These are phyloP conservation scores for Lotus japonicus DNA, from an alignment of 306 rosid species.

Conservation along the genomic window DNA sequence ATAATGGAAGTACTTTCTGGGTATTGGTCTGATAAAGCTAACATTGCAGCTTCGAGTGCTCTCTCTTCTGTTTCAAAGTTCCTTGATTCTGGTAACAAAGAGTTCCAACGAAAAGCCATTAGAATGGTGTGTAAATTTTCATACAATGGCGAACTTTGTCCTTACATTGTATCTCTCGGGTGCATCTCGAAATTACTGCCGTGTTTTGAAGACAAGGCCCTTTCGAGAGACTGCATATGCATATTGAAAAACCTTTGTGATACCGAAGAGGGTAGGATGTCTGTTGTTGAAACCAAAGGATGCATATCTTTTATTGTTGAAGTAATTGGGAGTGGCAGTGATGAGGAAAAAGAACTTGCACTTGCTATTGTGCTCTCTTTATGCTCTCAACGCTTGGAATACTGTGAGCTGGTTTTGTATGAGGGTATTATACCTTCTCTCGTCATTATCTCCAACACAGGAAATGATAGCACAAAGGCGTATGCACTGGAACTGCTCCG, in stretches of 20 bases:
- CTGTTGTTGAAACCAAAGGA: constrained; percentile 53
- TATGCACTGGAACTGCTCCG: constrained; percentile 62
- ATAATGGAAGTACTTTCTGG: constrained; percentile 53
- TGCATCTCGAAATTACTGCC: constrained; percentile 67
- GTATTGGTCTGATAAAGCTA: constrained; percentile 26
- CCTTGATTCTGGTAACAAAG: constrained; percentile 45
- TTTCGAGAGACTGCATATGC: constrained; percentile 34
- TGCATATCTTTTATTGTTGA: constrained; percentile 59
- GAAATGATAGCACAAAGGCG: constrained; percentile 46
- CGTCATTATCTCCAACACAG: constrained; percentile 42
- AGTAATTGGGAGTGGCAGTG: constrained; percentile 38
- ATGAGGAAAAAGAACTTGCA: constrained; percentile 64
- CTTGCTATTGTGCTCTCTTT: constrained; percentile 61
- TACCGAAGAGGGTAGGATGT: constrained; percentile 43
- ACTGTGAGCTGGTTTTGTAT: constrained; percentile 63
- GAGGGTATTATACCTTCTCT: constrained; percentile 74
- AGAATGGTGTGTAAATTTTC: constrained; percentile 53
- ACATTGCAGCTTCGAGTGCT: constrained; percentile 37
- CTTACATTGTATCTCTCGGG: constrained; percentile 39
- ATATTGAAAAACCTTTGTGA: constrained; percentile 51
- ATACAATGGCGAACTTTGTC: constrained; percentile 29
- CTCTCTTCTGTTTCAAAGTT: constrained; percentile 39
- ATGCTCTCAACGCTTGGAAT: constrained; percentile 67
- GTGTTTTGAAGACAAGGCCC: constrained; percentile 29
- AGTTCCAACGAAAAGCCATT: constrained; percentile 42